A percentile compares a stretch with the other conserved stretches of the same genome.
phyloP scores from a whole-genome alignment of 73 alveolate genomes.

The Breviolum minutum region DNA sequence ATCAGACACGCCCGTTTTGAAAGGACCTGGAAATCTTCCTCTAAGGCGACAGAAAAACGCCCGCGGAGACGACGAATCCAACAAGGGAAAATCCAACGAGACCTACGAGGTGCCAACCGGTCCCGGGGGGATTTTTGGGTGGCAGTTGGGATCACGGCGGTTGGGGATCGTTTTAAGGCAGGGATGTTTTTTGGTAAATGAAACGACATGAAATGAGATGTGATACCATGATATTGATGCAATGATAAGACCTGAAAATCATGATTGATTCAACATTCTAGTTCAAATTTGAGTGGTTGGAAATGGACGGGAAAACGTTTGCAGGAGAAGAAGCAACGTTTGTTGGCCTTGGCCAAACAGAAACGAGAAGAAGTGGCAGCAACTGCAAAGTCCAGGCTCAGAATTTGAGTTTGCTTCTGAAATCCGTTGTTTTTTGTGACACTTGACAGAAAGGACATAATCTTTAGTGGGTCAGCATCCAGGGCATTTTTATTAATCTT shows the following conservation, averaged over 20 bases:
- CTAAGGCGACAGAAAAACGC: constrained; percentile 51
- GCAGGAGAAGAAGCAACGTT: constrained; percentile 70
- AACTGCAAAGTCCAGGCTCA: constrained; percentile 63
- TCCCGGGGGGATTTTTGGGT: no score
- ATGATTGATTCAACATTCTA: not conserved
- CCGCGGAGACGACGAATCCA: constrained; percentile 2
- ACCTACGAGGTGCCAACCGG: constrained; percentile 84
- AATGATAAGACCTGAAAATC: no score
- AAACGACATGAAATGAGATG: not conserved
- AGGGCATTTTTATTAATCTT: not conserved
- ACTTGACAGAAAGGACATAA: not conserved
- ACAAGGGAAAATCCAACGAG: constrained; percentile 27
- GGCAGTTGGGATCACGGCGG: no score
- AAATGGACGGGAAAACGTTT: not conserved
- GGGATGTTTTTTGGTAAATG: not conserved
- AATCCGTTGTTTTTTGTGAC: no score
- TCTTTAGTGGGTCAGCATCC: not conserved
- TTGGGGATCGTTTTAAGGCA: not conserved
- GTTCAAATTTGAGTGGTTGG: no score
- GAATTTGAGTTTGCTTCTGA: no score
- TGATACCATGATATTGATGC: not conserved
- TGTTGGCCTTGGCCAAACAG: constrained; percentile 52
- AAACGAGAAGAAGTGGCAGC: constrained; percentile 85
- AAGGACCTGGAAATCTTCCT: no score
- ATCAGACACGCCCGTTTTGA: no score